phyloP scores from a whole-genome alignment of 2,329 filamentous ascomycete genomes.

The Pseudopyricularia javanii region DNA sequence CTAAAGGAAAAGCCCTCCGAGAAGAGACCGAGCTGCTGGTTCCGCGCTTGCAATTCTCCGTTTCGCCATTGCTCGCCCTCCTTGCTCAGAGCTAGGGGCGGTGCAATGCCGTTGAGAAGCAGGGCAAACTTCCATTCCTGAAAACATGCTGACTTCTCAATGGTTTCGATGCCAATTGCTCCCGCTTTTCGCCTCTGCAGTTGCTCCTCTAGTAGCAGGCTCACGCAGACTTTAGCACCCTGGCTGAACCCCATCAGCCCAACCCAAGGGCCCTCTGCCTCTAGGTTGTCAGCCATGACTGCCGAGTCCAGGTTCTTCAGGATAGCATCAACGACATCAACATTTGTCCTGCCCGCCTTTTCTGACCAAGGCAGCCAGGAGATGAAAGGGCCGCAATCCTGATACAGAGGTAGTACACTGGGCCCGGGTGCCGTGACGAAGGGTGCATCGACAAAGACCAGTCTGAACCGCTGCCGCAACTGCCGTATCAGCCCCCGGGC shows the following conservation, averaged over 20 bases:
- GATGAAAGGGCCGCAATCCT: slow-evolving; percentile 18
- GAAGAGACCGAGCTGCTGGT: too few species aligned
- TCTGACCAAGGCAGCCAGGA: slow-evolving; percentile 30
- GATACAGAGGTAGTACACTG: slow-evolving; percentile 46
- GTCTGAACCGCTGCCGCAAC: slow-evolving; percentile 46
- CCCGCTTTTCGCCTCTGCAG: neutral
- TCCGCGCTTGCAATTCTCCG: too few species aligned
- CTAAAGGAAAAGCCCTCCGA: too few species aligned
- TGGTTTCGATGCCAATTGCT: too few species aligned
- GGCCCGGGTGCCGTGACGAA: slow-evolving; percentile 42
- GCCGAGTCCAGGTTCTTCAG: too few species aligned
- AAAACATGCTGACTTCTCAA: too few species aligned
- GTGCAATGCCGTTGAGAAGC: too few species aligned
- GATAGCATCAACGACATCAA: slow-evolving; percentile 21
- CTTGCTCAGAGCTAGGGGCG: too few species aligned
- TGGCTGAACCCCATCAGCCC: slow-evolving; percentile 55
- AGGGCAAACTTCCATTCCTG: too few species aligned
- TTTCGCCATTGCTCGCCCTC: too few species aligned
- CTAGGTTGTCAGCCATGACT: slow-evolving; percentile 4
- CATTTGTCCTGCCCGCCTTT: slow-evolving; percentile 18
- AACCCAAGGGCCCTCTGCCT: slow-evolving; percentile 46
- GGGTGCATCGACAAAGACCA: slow-evolving; percentile 60
- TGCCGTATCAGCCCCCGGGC: slow-evolving; percentile 37
- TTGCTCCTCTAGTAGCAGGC: slow-evolving; percentile 31
- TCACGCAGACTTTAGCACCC: slow-evolving; percentile 49